These are phyloP conservation scores for Pyrenophora graminea DNA, from an alignment of 2,329 filamentous ascomycete species.

Conservation along the genomic window DNA sequence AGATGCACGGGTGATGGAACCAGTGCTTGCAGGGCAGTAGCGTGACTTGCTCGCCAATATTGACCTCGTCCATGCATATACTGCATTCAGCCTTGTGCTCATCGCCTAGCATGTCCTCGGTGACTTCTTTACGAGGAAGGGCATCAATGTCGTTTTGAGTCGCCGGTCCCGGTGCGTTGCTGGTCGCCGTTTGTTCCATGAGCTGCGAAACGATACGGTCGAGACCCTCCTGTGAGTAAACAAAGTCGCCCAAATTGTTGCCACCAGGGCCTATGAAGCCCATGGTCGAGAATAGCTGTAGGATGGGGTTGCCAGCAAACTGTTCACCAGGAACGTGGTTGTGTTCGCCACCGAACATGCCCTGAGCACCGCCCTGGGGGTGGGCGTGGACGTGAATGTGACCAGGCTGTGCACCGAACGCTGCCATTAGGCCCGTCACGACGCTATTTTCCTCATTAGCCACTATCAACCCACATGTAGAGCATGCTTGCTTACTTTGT, in stretches of 20 bases:
- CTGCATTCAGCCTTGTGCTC: slow-evolving; percentile 80
- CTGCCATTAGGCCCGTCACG: slow-evolving; percentile 40
- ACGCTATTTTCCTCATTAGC: slow-evolving; percentile 33
- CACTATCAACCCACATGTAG: neutral
- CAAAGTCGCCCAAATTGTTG: slow-evolving; percentile 70
- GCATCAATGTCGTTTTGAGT: slow-evolving; percentile 72
- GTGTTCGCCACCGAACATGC: slow-evolving; percentile 13
- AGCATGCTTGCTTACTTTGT: slow-evolving; percentile 49
- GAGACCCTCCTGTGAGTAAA: slow-evolving; percentile 87
- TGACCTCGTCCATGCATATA: slow-evolving; percentile 89
- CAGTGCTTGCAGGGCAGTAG: slow-evolving; percentile 87
- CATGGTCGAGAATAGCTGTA: slow-evolving; percentile 49
- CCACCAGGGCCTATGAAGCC: slow-evolving; percentile 37
- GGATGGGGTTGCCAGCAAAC: slow-evolving; percentile 45
- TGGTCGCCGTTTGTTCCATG: slow-evolving; percentile 79
- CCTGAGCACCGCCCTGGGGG: slow-evolving; percentile 9
- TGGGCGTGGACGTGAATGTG: slow-evolving; percentile 17
- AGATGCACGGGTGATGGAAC: slow-evolving; percentile 85
- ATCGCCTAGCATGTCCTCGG: slow-evolving; percentile 68
- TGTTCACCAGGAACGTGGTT: slow-evolving; percentile 10
- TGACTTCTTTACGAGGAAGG: slow-evolving; percentile 72
- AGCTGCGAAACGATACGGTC: slow-evolving; percentile 85
- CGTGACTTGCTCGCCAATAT: slow-evolving; percentile 72
- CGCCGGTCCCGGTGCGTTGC: slow-evolving; percentile 81
- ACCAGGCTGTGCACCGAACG: slow-evolving; percentile 36